Evolutionary conservation across 371 early-diverging fungal species (phyloP).

Genomic region (Hamiltosporidium tvaerminnensis): DNA sequence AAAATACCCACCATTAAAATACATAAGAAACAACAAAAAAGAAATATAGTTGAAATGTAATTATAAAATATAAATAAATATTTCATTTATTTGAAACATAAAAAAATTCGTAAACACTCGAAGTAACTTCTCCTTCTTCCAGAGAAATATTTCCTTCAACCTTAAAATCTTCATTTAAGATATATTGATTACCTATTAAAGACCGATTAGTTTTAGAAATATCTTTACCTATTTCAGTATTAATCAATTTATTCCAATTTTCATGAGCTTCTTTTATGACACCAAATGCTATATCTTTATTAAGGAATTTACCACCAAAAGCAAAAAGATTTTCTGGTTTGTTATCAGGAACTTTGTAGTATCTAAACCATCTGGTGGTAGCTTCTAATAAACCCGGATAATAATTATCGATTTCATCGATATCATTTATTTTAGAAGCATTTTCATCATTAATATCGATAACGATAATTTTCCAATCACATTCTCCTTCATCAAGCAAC

Average conservation of each 20-base stretch:
- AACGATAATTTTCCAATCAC: conserved; percentile 94
- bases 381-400: conserved; percentile 79
- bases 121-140: too few species aligned
- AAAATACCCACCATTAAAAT: too few species aligned
- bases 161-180: too few species aligned
- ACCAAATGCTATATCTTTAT: conserved; percentile 66
- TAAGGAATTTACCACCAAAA: conserved; percentile 70
- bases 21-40: too few species aligned
- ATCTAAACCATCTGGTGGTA: conserved; percentile 89
- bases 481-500: conserved; percentile 67
- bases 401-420: conserved; percentile 81
- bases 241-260: conserved; percentile 69
- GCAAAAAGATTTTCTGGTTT: conserved; percentile 93
- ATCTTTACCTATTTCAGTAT: conserved; percentile 13
- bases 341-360: conserved; percentile 97
- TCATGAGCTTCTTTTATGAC: conserved; percentile 77
- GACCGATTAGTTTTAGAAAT: too few species aligned
- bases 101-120: too few species aligned
- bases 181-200: too few species aligned
- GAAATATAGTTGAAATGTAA: too few species aligned
- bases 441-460: conserved; percentile 81
- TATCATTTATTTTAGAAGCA: conserved; percentile 73
- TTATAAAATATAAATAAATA: too few species aligned
- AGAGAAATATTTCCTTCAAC: too few species aligned
- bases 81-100: too few species aligned